Percentiles rank a stretch among this genome's conserved stretches.
Conservation (phyloP, 768 basidiomycete species). For the Russula abietina region DNA sequence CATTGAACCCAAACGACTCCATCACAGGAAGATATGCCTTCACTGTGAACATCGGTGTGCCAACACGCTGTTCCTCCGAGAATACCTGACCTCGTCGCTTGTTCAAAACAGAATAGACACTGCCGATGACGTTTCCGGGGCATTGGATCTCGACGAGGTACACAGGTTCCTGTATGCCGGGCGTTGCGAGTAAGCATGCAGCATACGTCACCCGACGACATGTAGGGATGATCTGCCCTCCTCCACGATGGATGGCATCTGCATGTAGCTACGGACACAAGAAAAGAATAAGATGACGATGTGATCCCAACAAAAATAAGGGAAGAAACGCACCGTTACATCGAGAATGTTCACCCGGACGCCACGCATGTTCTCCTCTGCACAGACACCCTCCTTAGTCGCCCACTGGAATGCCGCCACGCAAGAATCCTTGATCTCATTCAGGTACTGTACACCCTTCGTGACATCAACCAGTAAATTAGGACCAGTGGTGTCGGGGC, state of each 20-base stretch:
- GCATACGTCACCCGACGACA: slow-evolving; percentile 96
- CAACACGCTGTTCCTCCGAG: slow-evolving; percentile 92
- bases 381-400: slow-evolving; percentile 93
- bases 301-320: not conserved
- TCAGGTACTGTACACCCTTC: slow-evolving; percentile 98
- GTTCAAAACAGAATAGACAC: slow-evolving; percentile 92
- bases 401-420: slow-evolving; percentile 99
- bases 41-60: slow-evolving; percentile 99
- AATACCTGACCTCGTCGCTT: slow-evolving; percentile 98
- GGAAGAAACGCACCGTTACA: slow-evolving; percentile 64
- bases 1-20: slow-evolving; percentile 97
- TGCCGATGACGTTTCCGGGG: slow-evolving; percentile 95
- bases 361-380: slow-evolving; percentile 99
- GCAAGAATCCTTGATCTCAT: slow-evolving; percentile 99
- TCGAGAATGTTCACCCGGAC: slow-evolving; percentile 93
- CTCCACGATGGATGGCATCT: slow-evolving; percentile 99
- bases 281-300: not conserved
- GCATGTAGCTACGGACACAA: slow-evolving; percentile 66
- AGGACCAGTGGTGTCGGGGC: slow-evolving; percentile 94
- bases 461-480: slow-evolving; percentile 97
- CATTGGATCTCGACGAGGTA: slow-evolving; percentile 98
- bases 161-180: slow-evolving; percentile 91
- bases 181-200: slow-evolving; percentile 85
- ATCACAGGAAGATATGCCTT: slow-evolving; percentile 92
- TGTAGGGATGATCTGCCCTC: slow-evolving; percentile 97